These are phyloP conservation scores for Batrachochytrium dendrobatidis DNA, from an alignment of 371 early-diverging fungal species.

Conservation along the genomic window DNA sequence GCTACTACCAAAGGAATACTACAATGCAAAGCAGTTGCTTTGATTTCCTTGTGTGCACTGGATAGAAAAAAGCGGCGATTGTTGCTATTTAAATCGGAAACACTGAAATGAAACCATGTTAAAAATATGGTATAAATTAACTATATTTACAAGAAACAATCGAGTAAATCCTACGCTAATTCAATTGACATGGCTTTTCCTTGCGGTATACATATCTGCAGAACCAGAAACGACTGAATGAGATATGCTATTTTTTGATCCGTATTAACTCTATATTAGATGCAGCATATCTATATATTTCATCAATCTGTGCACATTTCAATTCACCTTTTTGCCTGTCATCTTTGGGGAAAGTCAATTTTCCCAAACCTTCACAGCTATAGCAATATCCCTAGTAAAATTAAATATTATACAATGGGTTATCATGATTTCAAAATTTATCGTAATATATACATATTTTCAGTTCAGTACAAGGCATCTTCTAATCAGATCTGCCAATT, in stretches of 20 bases:
- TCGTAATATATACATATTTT: too few relatives aligned
- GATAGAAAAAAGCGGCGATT: conserved; percentile 31
- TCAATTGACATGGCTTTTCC: conserved; percentile 23
- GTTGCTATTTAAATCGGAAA: conserved; percentile 25
- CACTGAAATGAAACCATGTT: conserved; percentile 6
- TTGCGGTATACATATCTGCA: conserved; percentile 24
- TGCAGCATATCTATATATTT: neutral
- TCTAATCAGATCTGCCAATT: too few relatives aligned
- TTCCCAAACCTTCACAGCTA: conserved; percentile 24
- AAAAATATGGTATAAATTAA: too few relatives aligned
- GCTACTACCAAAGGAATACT: conserved; percentile 20
- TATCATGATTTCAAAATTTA: too few relatives aligned
- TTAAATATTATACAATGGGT: too few relatives aligned
- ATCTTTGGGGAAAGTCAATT: conserved; percentile 27
- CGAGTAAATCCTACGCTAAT: conserved; percentile 15
- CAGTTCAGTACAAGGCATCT: too few relatives aligned
- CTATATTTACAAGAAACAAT: neutral
- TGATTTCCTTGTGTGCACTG: conserved; percentile 20
- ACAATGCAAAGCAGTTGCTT: conserved; percentile 31
- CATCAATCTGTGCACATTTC: neutral
- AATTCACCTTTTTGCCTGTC: conserved; percentile 24
- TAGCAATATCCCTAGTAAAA: conserved; percentile 24
- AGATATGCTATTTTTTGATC: conserved; percentile 16
- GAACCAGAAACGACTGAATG: conserved; percentile 28
- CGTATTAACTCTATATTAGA: neutral